Percentiles rank a stretch among this genome's conserved stretches.
Conservation (phyloP, 2,329 filamentous ascomycete genomes). For the Penicillium verrucosum region DNA sequence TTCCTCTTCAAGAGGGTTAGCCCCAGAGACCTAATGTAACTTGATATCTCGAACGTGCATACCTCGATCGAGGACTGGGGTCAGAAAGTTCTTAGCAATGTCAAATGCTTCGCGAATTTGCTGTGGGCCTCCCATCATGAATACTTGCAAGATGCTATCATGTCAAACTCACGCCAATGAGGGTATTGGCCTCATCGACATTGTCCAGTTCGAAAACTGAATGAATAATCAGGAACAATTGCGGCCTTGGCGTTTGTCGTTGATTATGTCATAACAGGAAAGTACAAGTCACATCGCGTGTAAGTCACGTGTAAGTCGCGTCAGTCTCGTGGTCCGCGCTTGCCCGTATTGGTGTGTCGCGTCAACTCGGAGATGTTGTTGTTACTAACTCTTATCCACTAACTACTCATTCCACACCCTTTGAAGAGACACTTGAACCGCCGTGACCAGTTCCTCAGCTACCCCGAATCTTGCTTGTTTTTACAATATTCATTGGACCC, state of each 20-base stretch:
- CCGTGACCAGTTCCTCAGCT: not conserved
- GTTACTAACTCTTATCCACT: not conserved
- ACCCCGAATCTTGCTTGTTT: conserved; percentile 3
- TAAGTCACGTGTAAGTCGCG: not conserved
- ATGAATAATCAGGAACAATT: conserved; percentile 4
- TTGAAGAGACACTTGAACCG: not conserved
- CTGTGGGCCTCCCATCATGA: conserved; percentile 30
- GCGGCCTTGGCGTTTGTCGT: not conserved
- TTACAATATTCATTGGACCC: conserved; percentile 15
- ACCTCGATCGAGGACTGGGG: conserved; percentile 42
- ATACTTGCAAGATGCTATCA: not conserved
- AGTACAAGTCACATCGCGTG: not conserved
- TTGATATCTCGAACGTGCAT: conserved; percentile 26
- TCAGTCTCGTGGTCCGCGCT: conserved; percentile 17
- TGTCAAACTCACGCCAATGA: not conserved
- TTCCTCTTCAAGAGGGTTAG: conserved; percentile 39
- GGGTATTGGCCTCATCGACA: not conserved
- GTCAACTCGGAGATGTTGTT: not conserved
- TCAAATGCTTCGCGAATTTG: conserved; percentile 33
- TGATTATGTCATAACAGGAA: not conserved
- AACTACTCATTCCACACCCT: conserved; percentile 9
- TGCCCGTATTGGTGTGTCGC: not conserved
- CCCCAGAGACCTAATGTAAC: conserved; percentile 7
- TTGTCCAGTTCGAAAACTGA: not conserved
- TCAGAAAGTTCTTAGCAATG: conserved; percentile 35